phyloP scores from a whole-genome alignment of 1,284 basidiomycete genomes.

The Volvariella volvacea region DNA sequence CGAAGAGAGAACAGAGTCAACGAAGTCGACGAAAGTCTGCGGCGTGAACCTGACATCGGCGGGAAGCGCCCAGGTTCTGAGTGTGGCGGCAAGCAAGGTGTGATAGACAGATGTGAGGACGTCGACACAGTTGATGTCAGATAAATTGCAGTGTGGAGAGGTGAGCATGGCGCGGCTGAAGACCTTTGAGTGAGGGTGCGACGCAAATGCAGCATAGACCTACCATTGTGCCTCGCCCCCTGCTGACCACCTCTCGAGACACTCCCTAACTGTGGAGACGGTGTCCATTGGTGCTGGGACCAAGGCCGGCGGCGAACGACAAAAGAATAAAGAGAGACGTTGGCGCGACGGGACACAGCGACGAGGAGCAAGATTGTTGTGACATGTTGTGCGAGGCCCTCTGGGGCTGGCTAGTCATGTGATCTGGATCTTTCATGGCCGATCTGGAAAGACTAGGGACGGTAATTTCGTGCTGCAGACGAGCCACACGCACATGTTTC shows the following conservation, averaged over 20 bases:
- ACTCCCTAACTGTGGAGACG: constrained; percentile 38
- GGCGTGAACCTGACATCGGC: constrained; percentile 31
- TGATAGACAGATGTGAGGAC: constrained; percentile 59
- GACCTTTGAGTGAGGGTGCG: constrained; percentile 9
- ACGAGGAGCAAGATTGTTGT: not conserved
- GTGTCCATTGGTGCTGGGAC: constrained; percentile 39
- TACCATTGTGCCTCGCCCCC: constrained; percentile 61
- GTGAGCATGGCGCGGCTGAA: constrained; percentile 52
- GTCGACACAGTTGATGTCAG: constrained; percentile 44
- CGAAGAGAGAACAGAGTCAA: constrained; percentile 50
- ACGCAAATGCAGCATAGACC: constrained; percentile 14
- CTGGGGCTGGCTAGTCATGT: not conserved
- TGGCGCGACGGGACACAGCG: too few species aligned
- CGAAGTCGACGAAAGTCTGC: constrained; percentile 49
- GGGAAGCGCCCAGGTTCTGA: constrained; percentile 48
- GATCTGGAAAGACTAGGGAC: too few species aligned
- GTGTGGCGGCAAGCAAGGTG: constrained; percentile 50
- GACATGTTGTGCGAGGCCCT: not conserved
- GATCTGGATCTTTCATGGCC: too few species aligned
- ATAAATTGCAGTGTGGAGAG: constrained; percentile 48
- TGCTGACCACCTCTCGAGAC: constrained; percentile 44
- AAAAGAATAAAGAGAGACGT: too few species aligned
- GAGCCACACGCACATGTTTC: too few species aligned
- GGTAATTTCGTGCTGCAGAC: too few species aligned
- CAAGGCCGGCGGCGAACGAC: not conserved